Percentiles rank a stretch among this genome's conserved stretches.
Conservation (phyloP, 208 protist species). For the Plasmodiophora brassicae region DNA sequence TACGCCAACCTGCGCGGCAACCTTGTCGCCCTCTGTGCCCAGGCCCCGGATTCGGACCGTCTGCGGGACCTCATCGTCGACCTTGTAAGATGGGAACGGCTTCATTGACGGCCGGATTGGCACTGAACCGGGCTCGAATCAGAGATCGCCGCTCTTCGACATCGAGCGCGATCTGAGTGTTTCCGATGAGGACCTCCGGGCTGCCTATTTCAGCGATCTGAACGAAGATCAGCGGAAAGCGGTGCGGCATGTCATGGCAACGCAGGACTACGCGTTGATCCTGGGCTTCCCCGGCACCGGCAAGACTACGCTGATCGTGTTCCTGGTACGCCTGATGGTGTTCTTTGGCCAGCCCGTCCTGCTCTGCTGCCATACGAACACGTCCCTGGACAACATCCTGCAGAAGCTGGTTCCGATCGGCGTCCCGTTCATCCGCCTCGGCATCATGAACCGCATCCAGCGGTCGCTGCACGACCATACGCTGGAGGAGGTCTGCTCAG, state of each 20-base stretch:
- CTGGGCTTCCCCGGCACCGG: constrained; percentile 63
- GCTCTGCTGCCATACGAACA: constrained; percentile 55
- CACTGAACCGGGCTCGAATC: neutral
- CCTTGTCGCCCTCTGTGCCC: neutral
- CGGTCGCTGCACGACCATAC: neutral
- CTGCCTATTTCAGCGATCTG: neutral
- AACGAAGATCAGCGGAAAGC: constrained; percentile 35
- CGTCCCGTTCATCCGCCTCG: constrained; percentile 38
- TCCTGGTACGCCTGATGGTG: constrained; percentile 46
- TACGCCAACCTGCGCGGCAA: neutral
- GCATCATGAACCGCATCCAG: neutral
- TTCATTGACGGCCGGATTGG: neutral
- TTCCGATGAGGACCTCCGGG: neutral
- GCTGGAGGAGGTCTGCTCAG: constrained; percentile 24
- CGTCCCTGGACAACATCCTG: constrained; percentile 63
- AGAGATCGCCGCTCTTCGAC: neutral
- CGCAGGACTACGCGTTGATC: constrained; percentile 30
- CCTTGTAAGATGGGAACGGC: neutral
- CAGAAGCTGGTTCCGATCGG: constrained; percentile 51
- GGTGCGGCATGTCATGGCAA: neutral
- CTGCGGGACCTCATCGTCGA: neutral
- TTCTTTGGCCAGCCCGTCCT: constrained; percentile 47
- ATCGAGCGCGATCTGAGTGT: neutral
- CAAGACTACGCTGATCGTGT: constrained; percentile 60
- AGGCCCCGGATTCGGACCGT: neutral